phyloP scores from a whole-genome alignment of 306 rosid genomes.

The Prunus campanulata region DNA sequence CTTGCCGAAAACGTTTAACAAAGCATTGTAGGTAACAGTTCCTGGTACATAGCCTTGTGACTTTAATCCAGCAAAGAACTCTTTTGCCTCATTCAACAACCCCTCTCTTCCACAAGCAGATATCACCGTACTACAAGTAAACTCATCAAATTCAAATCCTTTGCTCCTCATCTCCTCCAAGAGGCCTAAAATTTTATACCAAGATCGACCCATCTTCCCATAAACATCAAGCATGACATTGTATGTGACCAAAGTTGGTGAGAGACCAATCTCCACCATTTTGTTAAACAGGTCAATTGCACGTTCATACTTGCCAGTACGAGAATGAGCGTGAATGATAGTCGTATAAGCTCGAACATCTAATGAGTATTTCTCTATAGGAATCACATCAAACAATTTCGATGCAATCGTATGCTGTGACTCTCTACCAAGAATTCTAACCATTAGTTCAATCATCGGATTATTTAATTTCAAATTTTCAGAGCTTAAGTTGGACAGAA shows the following conservation, averaged over 20 bases:
- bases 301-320: constrained; percentile 64
- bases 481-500: constrained; percentile 41
- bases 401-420: constrained; percentile 81
- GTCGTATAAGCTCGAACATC: constrained; percentile 78
- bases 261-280: constrained; percentile 67
- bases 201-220: constrained; percentile 96
- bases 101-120: constrained; percentile 95
- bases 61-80: constrained; percentile 62
- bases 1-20: constrained; percentile 86
- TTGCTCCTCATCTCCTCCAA: constrained; percentile 74
- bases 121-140: constrained; percentile 90
- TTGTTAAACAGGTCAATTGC: constrained; percentile 69
- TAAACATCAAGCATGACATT: constrained; percentile 94
- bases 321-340: constrained; percentile 73
- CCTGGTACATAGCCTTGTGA: constrained; percentile 73
- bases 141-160: constrained; percentile 81
- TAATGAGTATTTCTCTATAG: constrained; percentile 69
- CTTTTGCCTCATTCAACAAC: constrained; percentile 74
- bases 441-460: constrained; percentile 68
- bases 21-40: constrained; percentile 75
- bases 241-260: constrained; percentile 87
- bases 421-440: constrained; percentile 78
- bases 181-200: constrained; percentile 64
- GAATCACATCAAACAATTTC: constrained; percentile 72
- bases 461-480: constrained; percentile 53